Evolutionary conservation across 2,329 filamentous ascomycete species (phyloP).

Genomic region (Aspergillus luchuensis): DNA sequence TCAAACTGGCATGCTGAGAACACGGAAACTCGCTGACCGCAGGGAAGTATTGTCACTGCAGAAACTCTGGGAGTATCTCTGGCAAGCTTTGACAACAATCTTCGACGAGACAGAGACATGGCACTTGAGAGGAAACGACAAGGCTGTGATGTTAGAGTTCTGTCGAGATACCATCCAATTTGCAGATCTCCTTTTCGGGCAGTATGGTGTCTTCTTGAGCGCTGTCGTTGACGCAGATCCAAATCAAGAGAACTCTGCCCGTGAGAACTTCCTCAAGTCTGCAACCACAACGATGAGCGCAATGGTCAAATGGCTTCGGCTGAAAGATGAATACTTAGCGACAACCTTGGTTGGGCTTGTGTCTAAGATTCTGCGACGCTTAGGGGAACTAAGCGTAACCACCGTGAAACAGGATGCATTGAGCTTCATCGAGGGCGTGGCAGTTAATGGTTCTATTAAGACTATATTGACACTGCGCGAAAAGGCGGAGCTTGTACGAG

Average conservation of each 20-base stretch:
- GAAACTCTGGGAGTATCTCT: slow-evolving; percentile 81
- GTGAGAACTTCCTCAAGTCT: slow-evolving; percentile 62
- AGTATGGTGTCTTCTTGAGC: slow-evolving; percentile 80
- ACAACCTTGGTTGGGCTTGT: slow-evolving; percentile 79
- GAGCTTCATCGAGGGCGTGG: slow-evolving; percentile 58
- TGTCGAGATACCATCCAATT: slow-evolving; percentile 95
- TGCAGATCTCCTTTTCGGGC: slow-evolving; percentile 78
- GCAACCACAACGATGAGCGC: slow-evolving; percentile 66
- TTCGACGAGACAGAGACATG: slow-evolving; percentile 83
- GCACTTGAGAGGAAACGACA: slow-evolving; percentile 71
- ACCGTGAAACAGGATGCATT: slow-evolving; percentile 68
- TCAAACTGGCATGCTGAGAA: slow-evolving; percentile 64
- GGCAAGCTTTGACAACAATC: slow-evolving; percentile 77
- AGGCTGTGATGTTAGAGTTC: slow-evolving; percentile 81
- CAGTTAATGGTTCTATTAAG: slow-evolving; percentile 60
- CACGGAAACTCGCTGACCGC: slow-evolving; percentile 55
- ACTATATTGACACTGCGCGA: slow-evolving; percentile 82
- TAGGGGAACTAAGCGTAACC: slow-evolving; percentile 74
- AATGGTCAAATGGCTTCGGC: slow-evolving; percentile 83
- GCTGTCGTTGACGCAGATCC: slow-evolving; percentile 58
- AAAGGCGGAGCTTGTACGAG: slow-evolving; percentile 74
- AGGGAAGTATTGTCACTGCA: slow-evolving; percentile 68
- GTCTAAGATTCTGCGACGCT: slow-evolving; percentile 76
- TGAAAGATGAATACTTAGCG: slow-evolving; percentile 85
- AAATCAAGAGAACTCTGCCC: slow-evolving; percentile 40